phyloP scores from a whole-genome alignment of 495 filamentous ascomycete genomes.

The Oleoguttula mirabilis region DNA sequence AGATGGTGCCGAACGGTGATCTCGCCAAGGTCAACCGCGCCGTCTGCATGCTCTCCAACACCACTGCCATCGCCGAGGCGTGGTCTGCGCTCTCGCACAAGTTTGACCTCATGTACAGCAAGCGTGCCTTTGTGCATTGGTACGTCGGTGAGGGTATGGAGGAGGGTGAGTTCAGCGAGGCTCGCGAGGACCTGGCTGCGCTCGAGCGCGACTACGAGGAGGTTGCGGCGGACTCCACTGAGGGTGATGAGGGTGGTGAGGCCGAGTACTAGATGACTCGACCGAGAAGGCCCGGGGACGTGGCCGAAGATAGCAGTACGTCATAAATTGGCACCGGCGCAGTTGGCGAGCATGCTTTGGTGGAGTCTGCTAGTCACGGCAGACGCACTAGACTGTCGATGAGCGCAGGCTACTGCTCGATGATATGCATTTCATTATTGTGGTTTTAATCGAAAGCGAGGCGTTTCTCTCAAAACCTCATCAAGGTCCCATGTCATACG shows the following conservation, averaged over 20 bases:
- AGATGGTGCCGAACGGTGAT: slow-evolving; percentile 91
- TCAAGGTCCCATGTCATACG: too few species aligned
- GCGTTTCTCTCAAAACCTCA: too few species aligned
- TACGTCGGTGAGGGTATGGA: slow-evolving; percentile 99
- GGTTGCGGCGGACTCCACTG: slow-evolving; percentile 89
- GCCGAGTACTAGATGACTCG: slow-evolving; percentile 83
- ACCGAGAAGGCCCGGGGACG: too few species aligned
- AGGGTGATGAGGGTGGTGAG: slow-evolving; percentile 77
- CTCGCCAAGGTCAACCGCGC: slow-evolving; percentile 94
- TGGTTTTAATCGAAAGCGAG: too few species aligned
- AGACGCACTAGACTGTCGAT: slow-evolving; percentile 1
- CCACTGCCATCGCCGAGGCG: slow-evolving; percentile 95
- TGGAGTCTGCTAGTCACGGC: not conserved
- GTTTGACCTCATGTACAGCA: slow-evolving; percentile 99
- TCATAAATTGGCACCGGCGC: slow-evolving; percentile 1
- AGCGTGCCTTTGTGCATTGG: slow-evolving; percentile 99
- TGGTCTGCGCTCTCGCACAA: slow-evolving; percentile 96
- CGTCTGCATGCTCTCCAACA: slow-evolving; percentile 99
- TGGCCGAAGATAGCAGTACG: not conserved
- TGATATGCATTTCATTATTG: not conserved
- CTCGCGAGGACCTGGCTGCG: slow-evolving; percentile 93
- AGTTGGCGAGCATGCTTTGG: slow-evolving; percentile 9
- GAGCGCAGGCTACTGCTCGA: too few species aligned
- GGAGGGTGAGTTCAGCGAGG: slow-evolving; percentile 98
- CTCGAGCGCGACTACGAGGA: slow-evolving; percentile 99